Conservation (phyloP, 345 rosid genomes). For the Cardamine resedifolia region DNA sequence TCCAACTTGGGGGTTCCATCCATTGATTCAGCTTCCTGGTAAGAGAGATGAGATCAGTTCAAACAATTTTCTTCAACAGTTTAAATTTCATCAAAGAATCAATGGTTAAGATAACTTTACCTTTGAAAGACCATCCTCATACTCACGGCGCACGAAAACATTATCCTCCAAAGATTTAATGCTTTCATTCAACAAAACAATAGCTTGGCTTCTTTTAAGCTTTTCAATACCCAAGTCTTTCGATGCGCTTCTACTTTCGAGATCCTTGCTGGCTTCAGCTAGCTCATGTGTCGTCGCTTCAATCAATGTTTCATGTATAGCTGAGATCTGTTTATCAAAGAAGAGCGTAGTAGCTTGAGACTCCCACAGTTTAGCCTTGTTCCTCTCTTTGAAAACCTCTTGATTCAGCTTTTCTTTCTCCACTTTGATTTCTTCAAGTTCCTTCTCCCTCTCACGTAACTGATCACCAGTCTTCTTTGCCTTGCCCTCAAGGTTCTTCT, state of each 20-base stretch:
- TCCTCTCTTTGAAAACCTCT: conserved; percentile 48
- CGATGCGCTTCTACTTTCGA: conserved; percentile 41
- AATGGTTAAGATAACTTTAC: conserved; percentile 40
- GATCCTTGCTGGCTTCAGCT: conserved; percentile 41
- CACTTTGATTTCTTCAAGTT: conserved; percentile 45
- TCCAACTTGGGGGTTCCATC: conserved; percentile 33
- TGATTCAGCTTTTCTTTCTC: conserved; percentile 49
- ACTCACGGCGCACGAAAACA: conserved; percentile 37
- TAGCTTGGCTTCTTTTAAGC: conserved; percentile 57
- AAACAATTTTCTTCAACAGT: background rate
- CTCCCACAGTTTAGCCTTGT: conserved; percentile 56
- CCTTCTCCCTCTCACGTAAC: conserved; percentile 46
- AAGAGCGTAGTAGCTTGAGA: conserved; percentile 52
- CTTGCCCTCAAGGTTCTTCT: conserved; percentile 47
- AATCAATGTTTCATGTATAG: conserved; percentile 50
- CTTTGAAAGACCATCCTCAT: conserved; percentile 40
- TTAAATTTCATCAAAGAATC: background rate
- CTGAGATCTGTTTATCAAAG: conserved; percentile 49
- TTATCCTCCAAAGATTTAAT: conserved; percentile 63
- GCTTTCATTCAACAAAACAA: conserved; percentile 53
- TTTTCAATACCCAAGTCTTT: conserved; percentile 45
- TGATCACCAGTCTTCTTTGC: conserved; percentile 32
- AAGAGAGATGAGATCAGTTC: conserved; percentile 15
- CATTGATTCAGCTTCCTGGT: conserved; percentile 46
- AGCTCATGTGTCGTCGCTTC: conserved; percentile 62